Evolutionary conservation across 2,329 filamentous ascomycete genomes (phyloP).

Genomic region (Ophiobolus disseminans): DNA sequence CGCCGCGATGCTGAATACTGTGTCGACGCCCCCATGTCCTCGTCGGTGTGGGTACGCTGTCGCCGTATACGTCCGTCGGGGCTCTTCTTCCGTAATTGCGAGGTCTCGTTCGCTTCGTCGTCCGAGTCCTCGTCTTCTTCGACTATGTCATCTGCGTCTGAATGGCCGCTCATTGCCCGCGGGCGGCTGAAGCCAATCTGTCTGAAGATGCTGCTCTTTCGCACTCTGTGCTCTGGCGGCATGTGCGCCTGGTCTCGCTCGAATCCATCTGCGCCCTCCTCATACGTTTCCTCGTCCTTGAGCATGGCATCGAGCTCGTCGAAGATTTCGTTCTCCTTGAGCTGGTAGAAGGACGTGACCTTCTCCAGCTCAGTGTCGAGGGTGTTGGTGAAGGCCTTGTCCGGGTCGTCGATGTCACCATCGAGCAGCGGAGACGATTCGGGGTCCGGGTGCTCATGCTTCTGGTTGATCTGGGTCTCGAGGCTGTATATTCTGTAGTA

Average conservation of each 20-base stretch:
- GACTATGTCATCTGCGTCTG: conserved; percentile 52
- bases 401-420: conserved; percentile 70
- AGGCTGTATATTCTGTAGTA: conserved; percentile 83
- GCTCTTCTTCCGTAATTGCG: conserved; percentile 51
- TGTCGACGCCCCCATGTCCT: conserved; percentile 68
- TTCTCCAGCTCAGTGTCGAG: conserved; percentile 93
- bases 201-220: conserved; percentile 62
- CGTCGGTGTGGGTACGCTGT: conserved; percentile 36
- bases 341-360: conserved; percentile 85
- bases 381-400: conserved; percentile 79
- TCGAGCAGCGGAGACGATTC: conserved; percentile 85
- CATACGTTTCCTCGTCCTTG: conserved; percentile 72
- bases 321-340: conserved; percentile 88
- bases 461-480: conserved; percentile 80
- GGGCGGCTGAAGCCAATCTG: conserved; percentile 54
- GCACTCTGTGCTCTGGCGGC: conserved; percentile 48
- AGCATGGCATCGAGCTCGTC: conserved; percentile 81
- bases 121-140: conserved; percentile 63
- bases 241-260: conserved; percentile 48
- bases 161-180: conserved; percentile 55
- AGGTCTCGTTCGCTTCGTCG: conserved; percentile 64
- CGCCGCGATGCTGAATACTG: conserved; percentile 66
- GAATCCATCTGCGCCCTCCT: conserved; percentile 60
- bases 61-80: conserved; percentile 39
- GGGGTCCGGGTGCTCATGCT: conserved; percentile 66